phyloP scores from a whole-genome alignment of 495 filamentous ascomycete genomes.

The Achaetomiella virescens region DNA sequence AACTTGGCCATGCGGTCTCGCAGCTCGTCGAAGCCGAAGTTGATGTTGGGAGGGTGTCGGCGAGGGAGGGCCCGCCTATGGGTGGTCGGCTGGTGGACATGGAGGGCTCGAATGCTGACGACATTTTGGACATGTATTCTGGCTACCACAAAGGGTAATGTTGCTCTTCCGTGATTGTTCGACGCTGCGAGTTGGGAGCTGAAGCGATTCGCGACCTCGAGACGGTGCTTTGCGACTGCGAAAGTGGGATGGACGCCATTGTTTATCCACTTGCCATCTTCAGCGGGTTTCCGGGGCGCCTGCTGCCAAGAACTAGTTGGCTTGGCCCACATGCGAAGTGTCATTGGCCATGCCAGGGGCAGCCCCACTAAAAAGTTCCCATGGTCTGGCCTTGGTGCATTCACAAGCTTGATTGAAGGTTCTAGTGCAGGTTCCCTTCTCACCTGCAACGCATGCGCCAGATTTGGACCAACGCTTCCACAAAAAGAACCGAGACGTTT shows the following conservation, averaged over 20 bases:
- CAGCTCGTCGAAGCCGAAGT: conserved; percentile 94
- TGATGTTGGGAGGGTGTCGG: conserved; percentile 78
- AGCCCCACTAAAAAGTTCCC: conserved; percentile 20
- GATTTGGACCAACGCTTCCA: not conserved
- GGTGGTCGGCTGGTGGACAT: conserved; percentile 71
- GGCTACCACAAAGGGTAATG: not conserved
- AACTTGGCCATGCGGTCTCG: conserved; percentile 93
- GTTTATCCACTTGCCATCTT: conserved; percentile 21
- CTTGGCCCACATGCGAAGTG: not conserved
- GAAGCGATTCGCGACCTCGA: not conserved
- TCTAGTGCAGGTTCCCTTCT: too few species aligned
- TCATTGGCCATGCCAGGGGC: not conserved
- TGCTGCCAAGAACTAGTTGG: conserved; percentile 5
- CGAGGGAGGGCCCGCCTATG: conserved; percentile 47
- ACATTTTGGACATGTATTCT: conserved; percentile 42
- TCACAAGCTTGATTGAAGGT: not conserved
- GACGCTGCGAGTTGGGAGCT: not conserved
- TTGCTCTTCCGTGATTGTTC: not conserved
- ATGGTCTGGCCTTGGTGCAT: not conserved
- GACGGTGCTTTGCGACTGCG: not conserved
- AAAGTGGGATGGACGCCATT: conserved; percentile 6
- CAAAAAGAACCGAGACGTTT: not conserved
- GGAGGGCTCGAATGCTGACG: conserved; percentile 68
- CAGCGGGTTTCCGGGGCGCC: conserved; percentile 20
- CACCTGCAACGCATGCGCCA: not conserved